Percentiles rank a stretch among this genome's conserved stretches.
phyloP scores from a whole-genome alignment of 805 yeast genomes.

The Lipomyces oligophaga region DNA sequence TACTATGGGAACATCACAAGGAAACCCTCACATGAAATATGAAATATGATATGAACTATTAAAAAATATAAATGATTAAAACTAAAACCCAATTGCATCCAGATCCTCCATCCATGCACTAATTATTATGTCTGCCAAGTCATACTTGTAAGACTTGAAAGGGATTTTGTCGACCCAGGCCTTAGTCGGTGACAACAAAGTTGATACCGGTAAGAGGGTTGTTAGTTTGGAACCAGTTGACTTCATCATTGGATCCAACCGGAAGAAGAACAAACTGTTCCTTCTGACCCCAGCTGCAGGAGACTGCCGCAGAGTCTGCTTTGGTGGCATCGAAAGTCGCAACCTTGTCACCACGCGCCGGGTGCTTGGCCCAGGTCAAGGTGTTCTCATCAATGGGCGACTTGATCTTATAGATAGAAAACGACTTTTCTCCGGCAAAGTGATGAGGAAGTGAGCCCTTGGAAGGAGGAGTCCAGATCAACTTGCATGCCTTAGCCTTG shows the following conservation, averaged over 20 bases:
- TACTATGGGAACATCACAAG: no score
- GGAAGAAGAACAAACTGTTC: slow-evolving; percentile 25
- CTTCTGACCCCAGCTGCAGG: slow-evolving; percentile 23
- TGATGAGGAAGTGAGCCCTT: slow-evolving; percentile 19
- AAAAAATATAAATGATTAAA: no score
- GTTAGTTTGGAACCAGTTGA: slow-evolving; percentile 21
- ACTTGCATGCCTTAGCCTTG: slow-evolving; percentile 17
- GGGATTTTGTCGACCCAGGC: no score
- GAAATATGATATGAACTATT: no score
- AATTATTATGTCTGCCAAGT: no score
- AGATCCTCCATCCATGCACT: no score
- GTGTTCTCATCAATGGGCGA: slow-evolving; percentile 8
- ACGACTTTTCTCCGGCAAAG: slow-evolving; percentile 19
- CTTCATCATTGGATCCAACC: slow-evolving; percentile 9
- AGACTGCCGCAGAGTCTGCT: slow-evolving; percentile 13
- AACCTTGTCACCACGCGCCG: slow-evolving; percentile 17
- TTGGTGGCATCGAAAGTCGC: slow-evolving; percentile 20
- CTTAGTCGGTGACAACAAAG: slow-evolving; percentile 12
- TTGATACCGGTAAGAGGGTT: slow-evolving; percentile 19
- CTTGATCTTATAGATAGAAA: slow-evolving; percentile 11
- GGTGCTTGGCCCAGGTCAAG: slow-evolving; percentile 16
- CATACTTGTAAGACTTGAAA: no score
- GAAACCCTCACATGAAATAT: no score
- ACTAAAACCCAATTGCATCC: no score
- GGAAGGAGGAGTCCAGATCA: slow-evolving; percentile 26